Base-by-base conservation (phyloP, 2,329 filamentous ascomycete genomes). In the Colletotrichum sublineola region DNA sequence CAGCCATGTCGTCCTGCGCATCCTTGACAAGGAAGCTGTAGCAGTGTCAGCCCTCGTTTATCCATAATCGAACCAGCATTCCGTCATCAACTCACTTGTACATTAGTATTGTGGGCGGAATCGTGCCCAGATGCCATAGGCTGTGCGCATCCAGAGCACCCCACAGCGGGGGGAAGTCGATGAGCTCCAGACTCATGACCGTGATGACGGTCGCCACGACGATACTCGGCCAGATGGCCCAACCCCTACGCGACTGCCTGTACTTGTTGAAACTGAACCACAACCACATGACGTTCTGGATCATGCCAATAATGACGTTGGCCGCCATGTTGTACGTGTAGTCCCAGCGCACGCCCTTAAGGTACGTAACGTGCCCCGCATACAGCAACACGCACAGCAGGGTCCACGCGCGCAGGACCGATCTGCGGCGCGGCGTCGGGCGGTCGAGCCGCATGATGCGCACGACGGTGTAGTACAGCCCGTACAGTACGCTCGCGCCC, bases 271-370 rank as follows among this genome's bases (percentile, higher is more conserved):
- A 89, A 80, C 93, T 95, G 82, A 97, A 98, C 81, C 89, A 93
- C 55, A 88, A 93, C 96, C 96, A 98, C 70, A 98, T 83, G 5
- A 91, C 64, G 78, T 98, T 97, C 79, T 95, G 92, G 5, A 95
- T 81, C 52, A 95, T 85, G 4, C 96, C 96, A 14, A 93, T 89
- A 3, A 88, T 90, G 29, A 99, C 93, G 78, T 98, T 99, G 63
- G 95, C 96, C 1, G 93, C 91, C 95, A 99, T 98, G 81, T 99
- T 99, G 84, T 99, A 99, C 6, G 92, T 93, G 81, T 99, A 99
- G 82, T 98, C 93, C 93, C 96, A 99, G 24, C 87, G 86, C 86
- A 95, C 94, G 76, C 94, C 90, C 79, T 92, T 94, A 67, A 99
- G 87, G 81, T 97, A 99, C 57, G 86, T 88, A 60, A 98, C 90